Conservation (phyloP, 257 asterid species). For the Coffea canephora region DNA sequence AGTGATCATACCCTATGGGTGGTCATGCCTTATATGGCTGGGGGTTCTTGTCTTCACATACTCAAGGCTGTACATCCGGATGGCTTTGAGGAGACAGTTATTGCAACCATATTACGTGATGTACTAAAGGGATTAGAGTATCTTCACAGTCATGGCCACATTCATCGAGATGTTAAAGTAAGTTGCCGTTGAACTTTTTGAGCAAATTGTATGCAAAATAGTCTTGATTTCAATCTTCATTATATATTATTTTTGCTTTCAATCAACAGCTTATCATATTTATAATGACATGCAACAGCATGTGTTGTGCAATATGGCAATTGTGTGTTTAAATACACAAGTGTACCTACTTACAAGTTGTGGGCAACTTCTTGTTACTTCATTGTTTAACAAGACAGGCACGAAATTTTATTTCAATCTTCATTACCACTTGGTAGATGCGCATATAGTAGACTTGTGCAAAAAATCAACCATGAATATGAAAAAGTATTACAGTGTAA, state of each 20-base stretch:
- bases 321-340: not conserved
- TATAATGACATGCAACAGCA: too few relatives aligned
- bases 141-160: conserved; percentile 97
- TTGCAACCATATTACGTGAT: conserved; percentile 89
- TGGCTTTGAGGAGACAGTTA: conserved; percentile 93
- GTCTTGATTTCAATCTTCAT: not conserved
- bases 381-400: not conserved
- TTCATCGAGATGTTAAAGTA: conserved; percentile 96
- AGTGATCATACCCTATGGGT: conserved; percentile 91
- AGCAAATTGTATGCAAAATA: not conserved
- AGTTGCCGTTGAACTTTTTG: conserved; percentile 21
- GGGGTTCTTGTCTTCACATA: conserved; percentile 97
- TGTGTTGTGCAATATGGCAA: not conserved
- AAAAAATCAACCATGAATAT: not conserved
- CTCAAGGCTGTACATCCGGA: conserved; percentile 83
- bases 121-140: conserved; percentile 87
- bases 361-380: not conserved
- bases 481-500: not conserved
- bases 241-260: not conserved
- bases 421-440: not conserved
- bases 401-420: not conserved
- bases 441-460: not conserved
- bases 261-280: not conserved
- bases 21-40: conserved; percentile 96
- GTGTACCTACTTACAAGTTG: not conserved